A percentile compares a stretch with the other conserved stretches of the same genome.
Evolutionary conservation across 306 rosid genomes (phyloP).

Genomic region (Acacia melanoxylon): DNA sequence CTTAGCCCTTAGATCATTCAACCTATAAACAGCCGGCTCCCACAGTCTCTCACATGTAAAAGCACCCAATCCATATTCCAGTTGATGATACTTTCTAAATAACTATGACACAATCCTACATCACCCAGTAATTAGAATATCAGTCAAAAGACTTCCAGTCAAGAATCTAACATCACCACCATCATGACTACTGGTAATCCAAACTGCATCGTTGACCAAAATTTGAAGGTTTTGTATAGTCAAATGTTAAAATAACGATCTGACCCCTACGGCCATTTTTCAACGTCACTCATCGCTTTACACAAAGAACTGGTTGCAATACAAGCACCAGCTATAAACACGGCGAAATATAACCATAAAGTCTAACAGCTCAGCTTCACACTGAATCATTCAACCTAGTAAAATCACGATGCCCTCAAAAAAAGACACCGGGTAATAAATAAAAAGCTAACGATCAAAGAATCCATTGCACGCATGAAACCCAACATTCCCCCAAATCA

Average conservation of each 20-base stretch:
- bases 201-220: slow-evolving; percentile 21
- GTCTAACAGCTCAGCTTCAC: slow-evolving; percentile 42
- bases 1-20: background rate
- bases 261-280: slow-evolving; percentile 11
- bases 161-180: background rate
- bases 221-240: background rate
- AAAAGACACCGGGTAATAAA: slow-evolving; percentile 12
- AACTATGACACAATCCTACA: slow-evolving; percentile 9
- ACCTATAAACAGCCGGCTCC: background rate
- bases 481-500: slow-evolving; percentile 34
- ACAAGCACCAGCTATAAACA: slow-evolving; percentile 27
- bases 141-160: background rate
- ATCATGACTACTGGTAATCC: slow-evolving; percentile 14
- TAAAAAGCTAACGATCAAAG: slow-evolving; percentile 27
- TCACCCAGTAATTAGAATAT: background rate
- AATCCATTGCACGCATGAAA: slow-evolving; percentile 32
- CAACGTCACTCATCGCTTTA: slow-evolving; percentile 22
- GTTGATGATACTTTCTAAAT: background rate
- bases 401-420: slow-evolving; percentile 37
- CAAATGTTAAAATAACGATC: slow-evolving; percentile 9
- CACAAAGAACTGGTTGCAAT: slow-evolving; percentile 25
- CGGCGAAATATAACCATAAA: slow-evolving; percentile 30
- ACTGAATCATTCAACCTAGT: slow-evolving; percentile 40
- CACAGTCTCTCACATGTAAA: slow-evolving; percentile 12
- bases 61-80: slow-evolving; percentile 28